Base-by-base conservation (phyloP, 1,284 basidiomycete species). In the Cystobasidium sp. region DNA sequence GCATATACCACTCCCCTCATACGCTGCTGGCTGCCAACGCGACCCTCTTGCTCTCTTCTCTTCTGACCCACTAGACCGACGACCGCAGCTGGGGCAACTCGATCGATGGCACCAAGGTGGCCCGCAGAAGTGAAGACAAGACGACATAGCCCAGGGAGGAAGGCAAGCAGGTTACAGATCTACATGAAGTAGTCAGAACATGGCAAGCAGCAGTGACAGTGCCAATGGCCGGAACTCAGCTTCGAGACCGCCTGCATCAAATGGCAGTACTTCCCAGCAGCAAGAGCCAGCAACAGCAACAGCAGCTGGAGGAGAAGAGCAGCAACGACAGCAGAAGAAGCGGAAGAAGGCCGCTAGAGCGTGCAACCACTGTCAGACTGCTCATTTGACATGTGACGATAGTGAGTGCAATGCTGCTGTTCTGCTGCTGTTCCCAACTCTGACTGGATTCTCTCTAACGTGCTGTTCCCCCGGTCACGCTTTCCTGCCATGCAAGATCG, bases 331-430 rank as follows among this genome's bases (percentile, higher is more conserved):
- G 24, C 58, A 75, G 14, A 79, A 78, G 68, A 92, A 91, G 65
- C 53, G 69, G 86, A 93, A 93, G 87, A 94, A 95, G 83, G 93
- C 93, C 0, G 92, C 88, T 79, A 87, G 94, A 56, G 96, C 96
- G 46, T 99, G 96, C 81, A 89, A 91, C 75, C 91, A 94, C 77
- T 99, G 96, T 83, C 96, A 98, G 83, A 87, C 86, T 80, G 93
- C 93, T 0, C 96, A 99, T 83, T 85, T 99, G 79, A 99, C 96
- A 8, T 99, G 96, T 82, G 94, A 99, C 82, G 96, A 98, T 81
- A 89, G 95, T 97, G 77, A 81, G 85, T 79, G 53, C 20, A 0
- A n/a, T 53, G 65, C 20, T 14, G 20, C 20, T 14, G 12, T 43
- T 5, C 6, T 20, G 24, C 24, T 14, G 6, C n/a, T 47, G 2